Evolutionary conservation across 2,329 filamentous ascomycete genomes (phyloP).

Genomic region (Volutella citrinella): DNA sequence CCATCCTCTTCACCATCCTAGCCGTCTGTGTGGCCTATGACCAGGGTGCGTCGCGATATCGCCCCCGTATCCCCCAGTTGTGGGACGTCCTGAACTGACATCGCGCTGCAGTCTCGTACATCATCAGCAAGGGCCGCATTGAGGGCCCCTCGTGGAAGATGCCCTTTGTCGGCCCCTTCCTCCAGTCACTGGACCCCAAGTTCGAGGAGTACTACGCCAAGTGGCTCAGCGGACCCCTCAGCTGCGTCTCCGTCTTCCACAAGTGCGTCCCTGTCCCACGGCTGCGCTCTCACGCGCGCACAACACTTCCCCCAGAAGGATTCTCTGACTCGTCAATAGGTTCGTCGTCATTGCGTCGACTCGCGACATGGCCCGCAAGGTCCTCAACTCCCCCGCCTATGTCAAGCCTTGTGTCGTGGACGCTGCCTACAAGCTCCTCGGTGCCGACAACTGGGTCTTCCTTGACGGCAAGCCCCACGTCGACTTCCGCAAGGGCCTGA

Average conservation of each 20-base stretch:
- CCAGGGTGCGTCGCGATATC: conserved; percentile 85
- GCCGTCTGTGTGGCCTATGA: conserved; percentile 77
- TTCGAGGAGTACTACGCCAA: conserved; percentile 90
- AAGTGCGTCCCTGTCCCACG: conserved; percentile 60
- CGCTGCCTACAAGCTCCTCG: conserved; percentile 87
- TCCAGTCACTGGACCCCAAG: conserved; percentile 86
- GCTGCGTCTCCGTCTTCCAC: conserved; percentile 98
- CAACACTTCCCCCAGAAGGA: too few species aligned
- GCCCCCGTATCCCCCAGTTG: too few species aligned
- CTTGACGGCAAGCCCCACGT: conserved; percentile 92
- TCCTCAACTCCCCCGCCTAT: conserved; percentile 89
- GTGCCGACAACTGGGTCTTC: conserved; percentile 94
- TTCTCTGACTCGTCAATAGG: conserved; percentile 41
- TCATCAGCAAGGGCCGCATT: conserved; percentile 72
- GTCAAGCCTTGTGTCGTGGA: conserved; percentile 98
- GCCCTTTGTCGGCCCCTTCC: conserved; percentile 92
- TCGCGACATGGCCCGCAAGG: conserved; percentile 92
- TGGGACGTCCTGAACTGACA: background rate
- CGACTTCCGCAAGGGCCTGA: conserved; percentile 95
- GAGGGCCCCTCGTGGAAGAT: conserved; percentile 72
- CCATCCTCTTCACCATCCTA: conserved; percentile 67
- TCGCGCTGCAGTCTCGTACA: conserved; percentile 62
- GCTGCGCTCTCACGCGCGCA: background rate
- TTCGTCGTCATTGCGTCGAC: conserved; percentile 97
- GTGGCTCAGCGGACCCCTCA: conserved; percentile 87